Conservation (phyloP, 257 asterid species). For the Perilla frutescens region DNA sequence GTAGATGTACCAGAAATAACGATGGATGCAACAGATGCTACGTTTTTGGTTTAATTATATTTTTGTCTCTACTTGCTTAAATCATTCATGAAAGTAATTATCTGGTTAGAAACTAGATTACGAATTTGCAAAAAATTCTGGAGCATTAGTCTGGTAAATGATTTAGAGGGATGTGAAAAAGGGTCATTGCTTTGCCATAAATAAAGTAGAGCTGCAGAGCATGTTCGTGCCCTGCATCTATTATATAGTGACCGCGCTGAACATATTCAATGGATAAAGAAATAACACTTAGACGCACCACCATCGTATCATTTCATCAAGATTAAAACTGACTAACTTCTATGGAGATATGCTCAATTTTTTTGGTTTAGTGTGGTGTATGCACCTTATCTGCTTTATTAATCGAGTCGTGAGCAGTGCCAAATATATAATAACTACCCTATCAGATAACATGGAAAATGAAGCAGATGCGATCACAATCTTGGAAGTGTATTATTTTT, state of each 20-base stretch:
- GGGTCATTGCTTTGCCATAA: constrained; percentile 15
- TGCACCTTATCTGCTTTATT: constrained; percentile 11
- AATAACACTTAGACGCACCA: constrained; percentile 15
- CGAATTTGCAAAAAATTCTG: background rate
- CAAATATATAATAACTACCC: constrained; percentile 15
- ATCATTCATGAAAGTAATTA: constrained; percentile 24
- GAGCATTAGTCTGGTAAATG: background rate
- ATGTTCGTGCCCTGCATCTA: constrained; percentile 22
- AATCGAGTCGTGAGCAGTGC: constrained; percentile 23
- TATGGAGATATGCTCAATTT: constrained; percentile 17
- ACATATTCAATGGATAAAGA: constrained; percentile 5
- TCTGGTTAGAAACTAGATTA: background rate
- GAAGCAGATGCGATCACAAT: constrained; percentile 5
- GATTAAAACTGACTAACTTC: constrained; percentile 2
- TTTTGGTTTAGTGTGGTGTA: constrained; percentile 1
- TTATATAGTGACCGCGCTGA: background rate
- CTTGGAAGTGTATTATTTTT: constrained; percentile 1
- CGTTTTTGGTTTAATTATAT: constrained; percentile 15
- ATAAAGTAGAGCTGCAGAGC: constrained; percentile 16
- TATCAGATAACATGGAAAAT: constrained; percentile 21
- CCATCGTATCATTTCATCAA: background rate
- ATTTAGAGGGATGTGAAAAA: constrained; percentile 1
- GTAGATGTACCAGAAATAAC: constrained; percentile 43
- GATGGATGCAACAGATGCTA: background rate
- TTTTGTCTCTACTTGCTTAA: constrained; percentile 13